Conservation (phyloP, 352 stramenopile species). For the Phytophthora chlamydospora region DNA sequence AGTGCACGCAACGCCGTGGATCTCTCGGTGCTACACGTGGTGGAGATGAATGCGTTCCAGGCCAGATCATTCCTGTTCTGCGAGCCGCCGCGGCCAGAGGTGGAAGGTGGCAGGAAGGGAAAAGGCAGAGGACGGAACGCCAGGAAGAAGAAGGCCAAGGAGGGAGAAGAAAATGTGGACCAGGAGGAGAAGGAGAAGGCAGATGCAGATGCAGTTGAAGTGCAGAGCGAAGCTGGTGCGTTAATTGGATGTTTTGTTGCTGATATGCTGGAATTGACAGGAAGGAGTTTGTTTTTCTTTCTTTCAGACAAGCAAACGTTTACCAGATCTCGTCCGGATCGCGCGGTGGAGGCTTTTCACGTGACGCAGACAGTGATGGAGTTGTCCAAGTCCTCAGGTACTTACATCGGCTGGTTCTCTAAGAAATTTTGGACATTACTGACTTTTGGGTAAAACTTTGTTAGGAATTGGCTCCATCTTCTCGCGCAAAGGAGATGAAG, state of each 20-base stretch:
- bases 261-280: no score
- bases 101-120: slow-evolving; percentile 3
- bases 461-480: slow-evolving; percentile 59
- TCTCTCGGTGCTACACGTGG: slow-evolving; percentile 43
- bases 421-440: not conserved
- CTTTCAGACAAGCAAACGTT: slow-evolving; percentile 49
- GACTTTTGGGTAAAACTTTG: not conserved
- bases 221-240: slow-evolving; percentile 48
- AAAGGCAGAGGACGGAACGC: slow-evolving; percentile 8
- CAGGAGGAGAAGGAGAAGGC: slow-evolving; percentile 8
- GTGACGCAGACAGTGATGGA: slow-evolving; percentile 48
- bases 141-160: slow-evolving; percentile 8
- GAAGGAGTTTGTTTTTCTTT: not conserved
- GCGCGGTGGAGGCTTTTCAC: slow-evolving; percentile 34
- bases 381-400: slow-evolving; percentile 40
- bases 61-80: slow-evolving; percentile 50
- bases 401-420: not conserved
- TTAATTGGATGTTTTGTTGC: not conserved
- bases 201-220: slow-evolving; percentile 12
- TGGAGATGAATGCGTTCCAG: slow-evolving; percentile 68
- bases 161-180: slow-evolving; percentile 8
- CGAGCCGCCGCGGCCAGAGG: slow-evolving; percentile 32
- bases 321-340: slow-evolving; percentile 36
- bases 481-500: slow-evolving; percentile 51
- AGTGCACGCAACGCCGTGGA: slow-evolving; percentile 36